Evolutionary conservation across 2,329 filamentous ascomycete genomes (phyloP).

Genomic region (Sarocladium strictum): DNA sequence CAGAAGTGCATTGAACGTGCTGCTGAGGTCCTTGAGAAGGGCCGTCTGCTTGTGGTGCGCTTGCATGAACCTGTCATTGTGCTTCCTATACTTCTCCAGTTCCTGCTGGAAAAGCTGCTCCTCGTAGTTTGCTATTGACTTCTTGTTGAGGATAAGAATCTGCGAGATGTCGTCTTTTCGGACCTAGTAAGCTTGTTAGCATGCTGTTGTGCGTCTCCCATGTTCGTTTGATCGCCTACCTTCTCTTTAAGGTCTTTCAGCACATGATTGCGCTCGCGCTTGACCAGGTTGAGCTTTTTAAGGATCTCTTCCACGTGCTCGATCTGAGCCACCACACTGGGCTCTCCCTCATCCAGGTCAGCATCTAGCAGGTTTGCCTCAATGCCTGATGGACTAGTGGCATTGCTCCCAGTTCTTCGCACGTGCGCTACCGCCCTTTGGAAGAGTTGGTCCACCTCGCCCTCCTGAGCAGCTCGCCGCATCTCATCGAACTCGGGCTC

Average conservation of each 20-base stretch:
- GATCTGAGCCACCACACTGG: conserved; percentile 86
- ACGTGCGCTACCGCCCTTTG: conserved; percentile 79
- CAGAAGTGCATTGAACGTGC: conserved; percentile 77
- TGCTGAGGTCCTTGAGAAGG: conserved; percentile 89
- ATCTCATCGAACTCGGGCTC: conserved; percentile 92
- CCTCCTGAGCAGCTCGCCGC: conserved; percentile 78
- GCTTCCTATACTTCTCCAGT: conserved; percentile 92
- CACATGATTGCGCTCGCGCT: conserved; percentile 84
- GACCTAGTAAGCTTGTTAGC: conserved; percentile 51
- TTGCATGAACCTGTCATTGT: conserved; percentile 85
- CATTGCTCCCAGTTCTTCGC: conserved; percentile 57
- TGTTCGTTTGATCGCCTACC: conserved; percentile 45
- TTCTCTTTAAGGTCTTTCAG: conserved; percentile 97
- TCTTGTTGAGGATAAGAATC: conserved; percentile 96
- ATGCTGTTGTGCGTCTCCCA: not conserved
- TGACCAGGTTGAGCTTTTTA: conserved; percentile 86
- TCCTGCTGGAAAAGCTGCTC: conserved; percentile 89
- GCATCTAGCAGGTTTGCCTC: conserved; percentile 85
- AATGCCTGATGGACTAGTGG: conserved; percentile 50
- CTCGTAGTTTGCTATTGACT: conserved; percentile 88
- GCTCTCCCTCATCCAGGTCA: conserved; percentile 75
- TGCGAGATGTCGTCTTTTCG: conserved; percentile 97
- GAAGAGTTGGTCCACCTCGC: conserved; percentile 83
- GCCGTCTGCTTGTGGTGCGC: conserved; percentile 93
- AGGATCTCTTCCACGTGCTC: conserved; percentile 81